These are phyloP conservation scores for Nicotiana otophora DNA, from an alignment of 257 asterid genomes.

Conservation along the genomic window DNA sequence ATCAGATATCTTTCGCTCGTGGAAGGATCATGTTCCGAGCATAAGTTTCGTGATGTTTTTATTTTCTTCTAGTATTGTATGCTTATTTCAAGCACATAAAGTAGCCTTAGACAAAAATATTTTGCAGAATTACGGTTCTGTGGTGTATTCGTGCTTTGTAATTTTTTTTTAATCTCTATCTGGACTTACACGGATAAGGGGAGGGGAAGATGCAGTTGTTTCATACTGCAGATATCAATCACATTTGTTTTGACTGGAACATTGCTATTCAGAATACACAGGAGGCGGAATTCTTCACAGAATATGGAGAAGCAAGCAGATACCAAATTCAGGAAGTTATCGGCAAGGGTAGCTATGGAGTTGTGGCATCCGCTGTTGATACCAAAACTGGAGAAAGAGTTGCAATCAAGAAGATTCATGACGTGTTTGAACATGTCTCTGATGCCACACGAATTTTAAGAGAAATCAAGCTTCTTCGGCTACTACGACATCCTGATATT, in stretches of 20 bases:
- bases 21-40: background rate
- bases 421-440: constrained; percentile 93
- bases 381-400: constrained; percentile 84
- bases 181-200: background rate
- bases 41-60: background rate
- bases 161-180: background rate
- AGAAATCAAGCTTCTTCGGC: constrained; percentile 91
- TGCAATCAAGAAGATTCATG: constrained; percentile 93
- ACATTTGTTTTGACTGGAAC: background rate
- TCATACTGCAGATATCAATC: background rate
- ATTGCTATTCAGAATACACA: constrained; percentile 43
- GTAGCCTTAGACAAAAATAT: background rate
- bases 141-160: background rate
- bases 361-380: constrained; percentile 86
- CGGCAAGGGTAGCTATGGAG: constrained; percentile 97
- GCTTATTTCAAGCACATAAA: background rate
- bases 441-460: constrained; percentile 93
- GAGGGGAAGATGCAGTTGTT: background rate
- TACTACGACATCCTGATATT: constrained; percentile 89
- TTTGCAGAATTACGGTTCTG: background rate
- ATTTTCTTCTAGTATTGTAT: background rate
- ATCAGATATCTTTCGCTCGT: background rate
- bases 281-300: constrained; percentile 86
- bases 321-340: constrained; percentile 91
- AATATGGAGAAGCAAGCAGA: constrained; percentile 92